Evolutionary conservation across 2,329 filamentous ascomycete species (phyloP), one percentile per base, ranked within the genome.

Genomic region (Cytospora mali): DNA sequence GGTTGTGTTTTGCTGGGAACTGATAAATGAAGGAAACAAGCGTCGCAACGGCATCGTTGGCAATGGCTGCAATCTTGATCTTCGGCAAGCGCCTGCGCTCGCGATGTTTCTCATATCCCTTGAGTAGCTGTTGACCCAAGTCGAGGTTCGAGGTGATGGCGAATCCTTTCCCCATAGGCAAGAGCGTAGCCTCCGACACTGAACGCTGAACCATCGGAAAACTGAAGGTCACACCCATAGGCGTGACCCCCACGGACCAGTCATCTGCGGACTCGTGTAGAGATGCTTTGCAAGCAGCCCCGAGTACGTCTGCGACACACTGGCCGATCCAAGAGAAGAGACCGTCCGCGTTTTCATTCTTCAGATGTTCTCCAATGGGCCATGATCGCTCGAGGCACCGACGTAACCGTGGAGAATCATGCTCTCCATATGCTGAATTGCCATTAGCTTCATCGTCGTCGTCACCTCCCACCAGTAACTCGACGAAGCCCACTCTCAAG

Each of bases 321-420:
- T 84, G 80, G 28, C 91, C 91, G 67, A 95, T 91, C 91, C 91
- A 95, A n/a, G 82, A 76, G 73, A 95, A 95, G 2, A 94, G 78
- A 62, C 88, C 86, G 62, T 92, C 87, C 1, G 89, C 86, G 66
- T 93, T 88, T 68, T 92, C 86, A 73, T 84, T 85, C 71, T 92
- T 92, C 66, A 93, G 75, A 60, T 88, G 84, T 49, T 92, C 86
- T 54, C 83, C 84, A 68, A 93, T 93, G 9, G 89, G 85, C 89
- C 90, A 93, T 59, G 84, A 85, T 67, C 82, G 88, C 72, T 93
- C 90, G 61, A 91, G 75, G 6, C 84, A 82, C 53, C 87, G 80
- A 39, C 79, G 79, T 33, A 89, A 70, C 48, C n/a, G 70, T 63
- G 53, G 69, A 49, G 51, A 3, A 13, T 60, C 23, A 9, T 25